phyloP scores from a whole-genome alignment of 768 basidiomycete genomes.

The Trametes cingulata region DNA sequence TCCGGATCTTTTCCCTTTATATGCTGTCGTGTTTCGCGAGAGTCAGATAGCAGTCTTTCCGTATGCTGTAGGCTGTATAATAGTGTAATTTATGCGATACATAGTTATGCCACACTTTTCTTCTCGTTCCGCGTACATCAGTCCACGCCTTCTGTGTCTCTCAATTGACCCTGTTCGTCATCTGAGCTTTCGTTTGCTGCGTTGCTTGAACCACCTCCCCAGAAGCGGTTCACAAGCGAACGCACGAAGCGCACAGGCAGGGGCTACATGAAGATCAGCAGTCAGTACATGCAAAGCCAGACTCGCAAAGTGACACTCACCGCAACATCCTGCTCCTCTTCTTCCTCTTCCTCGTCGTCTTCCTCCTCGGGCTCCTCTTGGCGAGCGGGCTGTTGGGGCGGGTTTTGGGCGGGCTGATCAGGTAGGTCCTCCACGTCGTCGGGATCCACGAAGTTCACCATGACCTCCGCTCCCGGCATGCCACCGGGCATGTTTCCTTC shows the following conservation, averaged over 20 bases:
- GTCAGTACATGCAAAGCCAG: background rate
- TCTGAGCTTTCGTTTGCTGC: slow-evolving; percentile 36
- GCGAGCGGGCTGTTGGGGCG: slow-evolving; percentile 16
- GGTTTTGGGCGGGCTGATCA: slow-evolving; percentile 24
- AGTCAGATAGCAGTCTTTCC: background rate
- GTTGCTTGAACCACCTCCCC: slow-evolving; percentile 42
- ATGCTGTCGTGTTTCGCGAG: background rate
- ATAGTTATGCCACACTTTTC: background rate
- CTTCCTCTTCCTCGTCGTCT: slow-evolving; percentile 45
- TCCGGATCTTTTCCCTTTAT: background rate
- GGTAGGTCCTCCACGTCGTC: slow-evolving; percentile 44
- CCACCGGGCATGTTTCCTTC: slow-evolving; percentile 41
- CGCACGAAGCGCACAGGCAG: slow-evolving; percentile 59
- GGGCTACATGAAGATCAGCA: slow-evolving; percentile 46
- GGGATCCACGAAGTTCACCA: slow-evolving; percentile 29
- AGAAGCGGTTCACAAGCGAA: slow-evolving; percentile 61
- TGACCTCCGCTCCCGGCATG: slow-evolving; percentile 43
- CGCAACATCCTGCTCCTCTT: slow-evolving; percentile 48
- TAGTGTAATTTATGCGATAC: slow-evolving; percentile 9
- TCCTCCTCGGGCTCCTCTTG: slow-evolving; percentile 22
- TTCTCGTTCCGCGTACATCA: background rate
- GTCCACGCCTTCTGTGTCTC: slow-evolving; percentile 25
- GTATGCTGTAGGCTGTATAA: background rate
- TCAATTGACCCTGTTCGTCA: slow-evolving; percentile 34
- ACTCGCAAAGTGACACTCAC: slow-evolving; percentile 38